These are phyloP conservation scores for Babesia caballi DNA, from an alignment of 169 alveolate species.

Conservation along the genomic window DNA sequence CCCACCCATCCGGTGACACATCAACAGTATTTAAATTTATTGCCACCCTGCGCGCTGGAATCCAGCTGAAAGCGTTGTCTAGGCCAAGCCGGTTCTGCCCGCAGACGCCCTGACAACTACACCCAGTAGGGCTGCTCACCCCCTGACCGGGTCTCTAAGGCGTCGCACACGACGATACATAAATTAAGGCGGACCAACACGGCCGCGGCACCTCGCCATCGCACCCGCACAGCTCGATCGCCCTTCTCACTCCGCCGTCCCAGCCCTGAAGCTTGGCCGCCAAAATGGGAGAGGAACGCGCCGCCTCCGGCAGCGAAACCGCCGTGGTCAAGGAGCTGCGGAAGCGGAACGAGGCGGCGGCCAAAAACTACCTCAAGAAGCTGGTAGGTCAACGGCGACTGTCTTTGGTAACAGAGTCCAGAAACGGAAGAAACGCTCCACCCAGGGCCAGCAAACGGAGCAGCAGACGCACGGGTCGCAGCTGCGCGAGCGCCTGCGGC, in stretches of 20 bases:
- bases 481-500: conserved; percentile 17
- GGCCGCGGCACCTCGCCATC: too few species aligned
- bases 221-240: too few species aligned
- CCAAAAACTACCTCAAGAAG: conserved; percentile 70
- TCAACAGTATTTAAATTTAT: neutral
- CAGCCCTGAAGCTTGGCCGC: neutral
- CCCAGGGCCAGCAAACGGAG: neutral
- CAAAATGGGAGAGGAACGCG: neutral
- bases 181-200: too few species aligned
- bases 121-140: too few species aligned
- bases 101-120: too few species aligned
- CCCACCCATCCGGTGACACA: neutral
- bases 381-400: conserved; percentile 27
- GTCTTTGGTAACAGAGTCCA: neutral
- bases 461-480: conserved; percentile 11
- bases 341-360: conserved; percentile 63
- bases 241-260: too few species aligned
- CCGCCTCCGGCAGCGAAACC: neutral
- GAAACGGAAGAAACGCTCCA: conserved; percentile 30
- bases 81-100: too few species aligned
- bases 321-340: conserved; percentile 60
- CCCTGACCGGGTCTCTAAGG: too few species aligned
- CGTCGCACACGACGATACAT: too few species aligned
- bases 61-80: too few species aligned
- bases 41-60: neutral